A percentile compares a stretch with the other conserved stretches of the same genome.
phyloP scores from a whole-genome alignment of 2,329 filamentous ascomycete species.

The Colletotrichum sp. region DNA sequence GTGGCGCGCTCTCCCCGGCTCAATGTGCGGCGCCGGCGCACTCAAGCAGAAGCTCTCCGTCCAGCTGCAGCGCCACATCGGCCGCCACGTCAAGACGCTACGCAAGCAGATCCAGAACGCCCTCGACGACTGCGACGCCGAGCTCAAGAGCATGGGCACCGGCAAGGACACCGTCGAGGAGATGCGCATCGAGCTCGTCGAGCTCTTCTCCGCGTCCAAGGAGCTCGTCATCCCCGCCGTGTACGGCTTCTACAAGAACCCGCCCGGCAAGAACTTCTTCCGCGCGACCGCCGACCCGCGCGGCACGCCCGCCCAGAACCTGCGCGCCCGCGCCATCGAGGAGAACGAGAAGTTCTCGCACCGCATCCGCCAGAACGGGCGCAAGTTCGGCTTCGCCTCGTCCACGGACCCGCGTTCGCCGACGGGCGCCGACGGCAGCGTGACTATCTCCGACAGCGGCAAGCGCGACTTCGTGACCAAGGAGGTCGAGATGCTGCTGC shows the following conservation, averaged over 20 bases:
- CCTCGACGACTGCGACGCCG: conserved; percentile 51
- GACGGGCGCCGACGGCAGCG: conserved; percentile 18
- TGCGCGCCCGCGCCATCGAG: conserved; percentile 55
- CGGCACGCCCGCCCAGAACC: conserved; percentile 56
- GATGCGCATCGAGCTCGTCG: conserved; percentile 59
- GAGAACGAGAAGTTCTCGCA: conserved; percentile 56
- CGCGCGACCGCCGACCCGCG: conserved; percentile 52
- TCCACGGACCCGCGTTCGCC: conserved; percentile 7
- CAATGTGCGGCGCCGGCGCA: conserved; percentile 51
- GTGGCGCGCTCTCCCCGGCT: conserved; percentile 51
- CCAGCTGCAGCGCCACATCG: conserved; percentile 57
- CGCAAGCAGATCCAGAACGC: conserved; percentile 56
- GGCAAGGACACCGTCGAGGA: conserved; percentile 58
- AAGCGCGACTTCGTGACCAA: conserved; percentile 53
- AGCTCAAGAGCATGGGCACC: conserved; percentile 54
- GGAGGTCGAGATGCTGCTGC: conserved; percentile 54
- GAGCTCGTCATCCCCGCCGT: conserved; percentile 59
- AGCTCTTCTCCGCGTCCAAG: conserved; percentile 57
- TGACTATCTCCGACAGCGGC: conserved; percentile 36
- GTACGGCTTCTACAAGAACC: conserved; percentile 61
- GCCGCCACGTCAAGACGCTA: conserved; percentile 55
- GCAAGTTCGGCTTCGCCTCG: conserved; percentile 50
- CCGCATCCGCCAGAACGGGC: conserved; percentile 54
- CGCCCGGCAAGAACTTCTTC: conserved; percentile 56
- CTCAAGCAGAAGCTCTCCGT: conserved; percentile 54